A percentile compares a stretch with the other conserved stretches of the same genome.
These are phyloP conservation scores for Scheffersomyces titani DNA, from an alignment of 1,139 yeast species.

Conservation along the genomic window DNA sequence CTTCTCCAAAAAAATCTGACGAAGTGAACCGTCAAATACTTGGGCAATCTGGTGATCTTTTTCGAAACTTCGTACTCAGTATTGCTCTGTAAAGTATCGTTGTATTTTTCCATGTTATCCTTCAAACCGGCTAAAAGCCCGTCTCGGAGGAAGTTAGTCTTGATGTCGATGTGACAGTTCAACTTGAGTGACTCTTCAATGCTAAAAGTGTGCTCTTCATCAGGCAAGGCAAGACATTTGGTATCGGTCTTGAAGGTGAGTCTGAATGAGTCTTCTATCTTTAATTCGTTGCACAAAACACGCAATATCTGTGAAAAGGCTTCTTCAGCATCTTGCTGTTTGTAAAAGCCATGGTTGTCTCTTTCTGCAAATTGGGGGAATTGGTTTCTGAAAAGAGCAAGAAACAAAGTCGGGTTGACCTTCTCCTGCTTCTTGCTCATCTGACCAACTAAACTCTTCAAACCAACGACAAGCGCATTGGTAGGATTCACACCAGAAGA, in stretches of 20 bases:
- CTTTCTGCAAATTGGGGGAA: constrained; percentile 91
- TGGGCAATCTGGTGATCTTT: constrained; percentile 79
- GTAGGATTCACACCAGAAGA: constrained; percentile 1
- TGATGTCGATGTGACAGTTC: constrained; percentile 83
- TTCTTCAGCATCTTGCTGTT: constrained; percentile 99
- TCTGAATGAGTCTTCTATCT: constrained; percentile 58
- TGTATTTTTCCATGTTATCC: constrained; percentile 78
- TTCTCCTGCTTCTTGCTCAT: constrained; percentile 49
- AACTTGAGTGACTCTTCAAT: constrained; percentile 66
- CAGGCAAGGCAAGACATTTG: constrained; percentile 59
- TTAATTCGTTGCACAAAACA: constrained; percentile 51
- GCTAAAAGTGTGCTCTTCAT: constrained; percentile 50
- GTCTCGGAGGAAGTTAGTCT: constrained; percentile 85
- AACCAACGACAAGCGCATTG: constrained; percentile 43
- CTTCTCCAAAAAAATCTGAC: constrained; percentile 96
- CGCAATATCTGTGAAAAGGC: constrained; percentile 79
- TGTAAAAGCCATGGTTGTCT: constrained; percentile 67
- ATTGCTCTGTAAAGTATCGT: constrained; percentile 66
- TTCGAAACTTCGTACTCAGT: constrained; percentile 70
- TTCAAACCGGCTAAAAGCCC: constrained; percentile 76
- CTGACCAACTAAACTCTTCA: constrained; percentile 46
- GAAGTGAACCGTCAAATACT: constrained; percentile 85
- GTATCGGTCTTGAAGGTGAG: constrained; percentile 64
- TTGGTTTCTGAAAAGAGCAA: constrained; percentile 60
- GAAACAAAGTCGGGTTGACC: constrained; percentile 54